Percentiles rank a stretch among this genome's conserved stretches.
These are phyloP conservation scores for Aspergillus versicolor DNA, from an alignment of 2,329 filamentous ascomycete species.

Conservation along the genomic window DNA sequence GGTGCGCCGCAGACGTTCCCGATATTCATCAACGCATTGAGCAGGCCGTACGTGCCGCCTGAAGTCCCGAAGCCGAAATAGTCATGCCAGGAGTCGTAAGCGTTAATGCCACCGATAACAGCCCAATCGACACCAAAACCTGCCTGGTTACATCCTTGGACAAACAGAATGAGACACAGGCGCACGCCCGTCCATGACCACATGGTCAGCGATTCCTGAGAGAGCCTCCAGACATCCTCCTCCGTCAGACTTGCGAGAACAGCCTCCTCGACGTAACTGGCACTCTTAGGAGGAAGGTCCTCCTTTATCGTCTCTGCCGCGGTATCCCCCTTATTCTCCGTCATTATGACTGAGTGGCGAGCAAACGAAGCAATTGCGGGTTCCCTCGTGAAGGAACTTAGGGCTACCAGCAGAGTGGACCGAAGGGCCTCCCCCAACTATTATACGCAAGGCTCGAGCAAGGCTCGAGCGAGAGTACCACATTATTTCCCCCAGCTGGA, in stretches of 20 bases:
- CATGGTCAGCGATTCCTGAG: conserved; percentile 41
- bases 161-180: conserved; percentile 45
- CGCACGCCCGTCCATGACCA: conserved; percentile 44
- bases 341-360: conserved; percentile 1
- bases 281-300: conserved; percentile 6
- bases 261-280: conserved; percentile 44
- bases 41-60: conserved; percentile 43
- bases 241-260: conserved; percentile 48
- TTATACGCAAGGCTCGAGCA: no score
- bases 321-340: neutral
- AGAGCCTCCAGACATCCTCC: conserved; percentile 46
- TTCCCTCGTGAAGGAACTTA: neutral
- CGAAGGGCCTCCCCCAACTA: neutral
- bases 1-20: conserved; percentile 50
- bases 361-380: neutral
- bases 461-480: no score
- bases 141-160: conserved; percentile 50
- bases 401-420: neutral
- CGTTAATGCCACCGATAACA: conserved; percentile 50
- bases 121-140: conserved; percentile 53
- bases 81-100: conserved; percentile 43
- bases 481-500: neutral
- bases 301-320: neutral
- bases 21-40: conserved; percentile 51
- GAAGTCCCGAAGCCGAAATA: conserved; percentile 46